Conservation (phyloP, 768 basidiomycete species). For the Dioszegia crocea region DNA sequence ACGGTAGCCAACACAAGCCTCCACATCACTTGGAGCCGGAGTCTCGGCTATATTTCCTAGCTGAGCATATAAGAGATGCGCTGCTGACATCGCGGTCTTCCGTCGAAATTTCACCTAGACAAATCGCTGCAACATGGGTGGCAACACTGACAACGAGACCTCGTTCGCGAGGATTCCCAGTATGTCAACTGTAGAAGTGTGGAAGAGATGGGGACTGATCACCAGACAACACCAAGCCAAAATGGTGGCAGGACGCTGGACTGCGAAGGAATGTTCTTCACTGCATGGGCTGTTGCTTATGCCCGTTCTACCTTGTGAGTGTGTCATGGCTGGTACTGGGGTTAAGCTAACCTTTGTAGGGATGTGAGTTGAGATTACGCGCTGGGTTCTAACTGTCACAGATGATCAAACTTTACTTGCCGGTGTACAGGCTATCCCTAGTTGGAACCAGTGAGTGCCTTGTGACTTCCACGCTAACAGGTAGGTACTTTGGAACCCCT, state of each 20-base stretch:
- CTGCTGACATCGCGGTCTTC: background rate
- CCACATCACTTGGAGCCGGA: no score
- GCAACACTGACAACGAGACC: slow-evolving; percentile 1
- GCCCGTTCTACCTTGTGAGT: slow-evolving; percentile 18
- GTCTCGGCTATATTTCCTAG: no score
- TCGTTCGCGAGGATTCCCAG: slow-evolving; percentile 13
- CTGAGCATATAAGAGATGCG: background rate
- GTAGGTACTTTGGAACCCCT: slow-evolving; percentile 18
- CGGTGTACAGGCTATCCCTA: slow-evolving; percentile 21
- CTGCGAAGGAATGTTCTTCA: slow-evolving; percentile 15
- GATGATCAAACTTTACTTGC: slow-evolving; percentile 17
- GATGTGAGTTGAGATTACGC: slow-evolving; percentile 4
- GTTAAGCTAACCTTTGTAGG: slow-evolving; percentile 2
- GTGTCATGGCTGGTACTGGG: no score
- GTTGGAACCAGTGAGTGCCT: slow-evolving; percentile 21
- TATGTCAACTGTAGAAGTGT: background rate
- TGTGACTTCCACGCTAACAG: no score
- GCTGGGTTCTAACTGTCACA: background rate
- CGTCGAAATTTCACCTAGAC: background rate
- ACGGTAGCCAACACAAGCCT: no score
- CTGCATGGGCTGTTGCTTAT: slow-evolving; percentile 16
- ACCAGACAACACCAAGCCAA: slow-evolving; percentile 15
- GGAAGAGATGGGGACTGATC: background rate
- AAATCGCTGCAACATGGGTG: background rate
- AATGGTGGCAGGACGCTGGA: slow-evolving; percentile 18